These are phyloP conservation scores for Exophiala oligosperma DNA, from an alignment of 2,329 filamentous ascomycete genomes.

Conservation along the genomic window DNA sequence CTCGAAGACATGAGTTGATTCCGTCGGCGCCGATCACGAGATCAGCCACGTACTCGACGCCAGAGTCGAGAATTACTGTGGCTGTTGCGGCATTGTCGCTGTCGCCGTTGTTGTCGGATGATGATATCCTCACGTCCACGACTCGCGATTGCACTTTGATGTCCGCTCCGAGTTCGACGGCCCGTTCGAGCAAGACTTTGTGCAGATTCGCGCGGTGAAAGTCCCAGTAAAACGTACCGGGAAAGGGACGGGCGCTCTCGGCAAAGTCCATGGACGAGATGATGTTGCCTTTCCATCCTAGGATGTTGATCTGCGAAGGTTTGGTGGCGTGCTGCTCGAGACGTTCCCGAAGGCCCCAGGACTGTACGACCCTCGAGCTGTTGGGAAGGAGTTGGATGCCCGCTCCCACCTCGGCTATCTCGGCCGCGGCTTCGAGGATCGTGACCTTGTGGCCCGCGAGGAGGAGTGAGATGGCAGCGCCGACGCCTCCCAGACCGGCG, in stretches of 20 bases:
- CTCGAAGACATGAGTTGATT: conserved; percentile 46
- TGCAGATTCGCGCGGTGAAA: conserved; percentile 54
- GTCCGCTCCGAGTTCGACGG: conserved; percentile 41
- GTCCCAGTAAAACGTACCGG: conserved; percentile 45
- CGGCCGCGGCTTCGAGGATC: conserved; percentile 35
- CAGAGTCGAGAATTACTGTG: conserved; percentile 36
- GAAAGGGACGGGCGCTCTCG: conserved; percentile 33
- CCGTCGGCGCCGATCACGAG: conserved; percentile 52
- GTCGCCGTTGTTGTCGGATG: neutral
- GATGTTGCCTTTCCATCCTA: conserved; percentile 15
- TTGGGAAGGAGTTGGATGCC: conserved; percentile 41
- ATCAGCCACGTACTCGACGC: conserved; percentile 35
- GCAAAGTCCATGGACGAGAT: conserved; percentile 38
- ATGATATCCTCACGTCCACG: conserved; percentile 11
- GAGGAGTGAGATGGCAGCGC: conserved; percentile 32
- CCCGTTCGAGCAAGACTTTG: conserved; percentile 42
- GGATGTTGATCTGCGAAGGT: conserved; percentile 32
- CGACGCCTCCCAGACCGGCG: conserved; percentile 33
- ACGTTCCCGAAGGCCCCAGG: conserved; percentile 11
- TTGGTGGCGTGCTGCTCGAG: conserved; percentile 31
- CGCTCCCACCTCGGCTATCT: conserved; percentile 40
- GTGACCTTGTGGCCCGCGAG: conserved; percentile 25
- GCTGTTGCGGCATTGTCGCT: conserved; percentile 29
- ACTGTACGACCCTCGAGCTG: conserved; percentile 23
- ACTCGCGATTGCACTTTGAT: conserved; percentile 33